Evolutionary conservation across 768 basidiomycete genomes (phyloP), one percentile per base, ranked within the genome.

Genomic region (Epithele typhae): DNA sequence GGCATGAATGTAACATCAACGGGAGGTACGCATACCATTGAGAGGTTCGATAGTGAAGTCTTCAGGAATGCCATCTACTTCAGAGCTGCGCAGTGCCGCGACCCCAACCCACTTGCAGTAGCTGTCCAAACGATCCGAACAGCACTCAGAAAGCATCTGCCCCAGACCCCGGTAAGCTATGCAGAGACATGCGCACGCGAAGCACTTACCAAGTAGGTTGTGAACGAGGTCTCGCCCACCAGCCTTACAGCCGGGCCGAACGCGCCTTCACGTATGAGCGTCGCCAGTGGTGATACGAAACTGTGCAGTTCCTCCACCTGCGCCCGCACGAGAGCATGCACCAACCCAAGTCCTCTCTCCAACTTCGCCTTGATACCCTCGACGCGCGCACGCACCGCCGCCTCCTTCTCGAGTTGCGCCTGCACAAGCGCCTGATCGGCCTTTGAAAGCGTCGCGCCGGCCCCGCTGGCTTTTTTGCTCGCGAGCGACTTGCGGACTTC

Each of bases 401-500:
- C 67, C 60, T 99, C 96, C 53, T 89, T 89, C 25, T 79, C 77
- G 5, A 95, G 72, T 62, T 98, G 95, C 3, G 81, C 81, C 40
- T 85, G 76, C 11, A 98, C 78, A n/a, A 91, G 75, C 0, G 81
- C 83, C 50, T 87, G 82, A 48, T 96, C 91, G 48, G 87, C 83
- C 61, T 92, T 97, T 1, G 88, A 89, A 15, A 97, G 64, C 1
- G 71, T 70, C 5, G 66, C 68, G 14, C 56, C 45, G 1, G 71
- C 56, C 5, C 66, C 68, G 1, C 65, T 59, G 1, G 73, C 65
- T 9, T 79, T 75, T 70, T 97, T 97, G 45, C 68, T 78, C 5
- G 89, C 88, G 1, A 97, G 71, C 0, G 84, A 81, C 55, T 88
- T 84, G 9, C 93, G 80, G n/a, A 95, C 71, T 50, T 99, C 94